Conservation (phyloP, 2,329 filamentous ascomycete species). For the Penicillium olsonii region DNA sequence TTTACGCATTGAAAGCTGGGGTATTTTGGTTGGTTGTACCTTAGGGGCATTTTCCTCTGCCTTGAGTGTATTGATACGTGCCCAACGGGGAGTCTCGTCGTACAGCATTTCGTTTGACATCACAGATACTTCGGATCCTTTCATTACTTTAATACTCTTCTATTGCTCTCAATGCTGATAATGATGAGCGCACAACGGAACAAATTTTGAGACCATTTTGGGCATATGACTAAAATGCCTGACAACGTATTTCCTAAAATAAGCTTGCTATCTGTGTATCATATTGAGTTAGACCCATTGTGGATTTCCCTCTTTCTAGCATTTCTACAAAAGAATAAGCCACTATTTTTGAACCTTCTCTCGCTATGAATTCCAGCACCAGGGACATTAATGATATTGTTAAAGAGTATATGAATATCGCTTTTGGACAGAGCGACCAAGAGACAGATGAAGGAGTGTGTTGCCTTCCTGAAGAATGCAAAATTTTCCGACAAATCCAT, state of each 20-base stretch:
- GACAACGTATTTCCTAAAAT: not conserved
- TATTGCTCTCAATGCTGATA: not conserved
- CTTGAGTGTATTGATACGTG: not conserved
- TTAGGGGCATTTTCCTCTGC: not conserved
- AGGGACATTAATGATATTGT: too few species aligned
- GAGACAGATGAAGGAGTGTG: not conserved
- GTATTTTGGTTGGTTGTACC: not conserved
- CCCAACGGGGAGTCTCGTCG: not conserved
- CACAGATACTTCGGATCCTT: not conserved
- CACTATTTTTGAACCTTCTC: too few species aligned
- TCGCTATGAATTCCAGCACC: too few species aligned
- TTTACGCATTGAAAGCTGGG: not conserved
- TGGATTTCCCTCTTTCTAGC: not conserved
- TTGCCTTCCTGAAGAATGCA: not conserved
- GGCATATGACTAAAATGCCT: not conserved
- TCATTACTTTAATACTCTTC: not conserved
- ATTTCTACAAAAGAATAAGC: not conserved
- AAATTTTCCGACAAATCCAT: too few species aligned
- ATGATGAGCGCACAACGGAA: not conserved
- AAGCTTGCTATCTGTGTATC: not conserved
- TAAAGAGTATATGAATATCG: too few species aligned
- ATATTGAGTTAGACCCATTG: not conserved
- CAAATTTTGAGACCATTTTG: not conserved
- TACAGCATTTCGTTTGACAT: not conserved
- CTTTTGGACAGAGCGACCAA: not conserved